These are phyloP conservation scores for Eucalyptus decipiens DNA, from an alignment of 345 rosid species.

Conservation along the genomic window DNA sequence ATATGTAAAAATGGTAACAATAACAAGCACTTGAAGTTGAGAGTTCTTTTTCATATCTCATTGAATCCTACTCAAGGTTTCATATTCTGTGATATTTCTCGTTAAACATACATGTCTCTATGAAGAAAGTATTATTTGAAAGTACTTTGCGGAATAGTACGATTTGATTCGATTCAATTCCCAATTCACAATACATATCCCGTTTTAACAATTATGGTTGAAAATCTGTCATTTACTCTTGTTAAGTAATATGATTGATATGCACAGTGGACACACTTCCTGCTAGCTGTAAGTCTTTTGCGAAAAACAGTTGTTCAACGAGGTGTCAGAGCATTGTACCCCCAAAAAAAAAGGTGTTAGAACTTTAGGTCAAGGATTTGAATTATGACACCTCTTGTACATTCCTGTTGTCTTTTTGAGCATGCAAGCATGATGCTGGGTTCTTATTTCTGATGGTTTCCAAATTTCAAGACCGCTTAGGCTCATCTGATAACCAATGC, in stretches of 20 bases:
- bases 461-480: neutral
- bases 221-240: neutral
- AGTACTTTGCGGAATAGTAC: neutral
- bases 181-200: neutral
- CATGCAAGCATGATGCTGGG: neutral
- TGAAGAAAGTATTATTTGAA: neutral
- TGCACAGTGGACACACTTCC: neutral
- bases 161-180: neutral
- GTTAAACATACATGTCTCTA: neutral
- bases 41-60: neutral
- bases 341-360: no score
- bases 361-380: no score
- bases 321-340: no score
- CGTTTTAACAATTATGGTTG: neutral
- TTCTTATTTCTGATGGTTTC: neutral
- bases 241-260: neutral
- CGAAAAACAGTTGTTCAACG: neutral
- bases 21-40: neutral
- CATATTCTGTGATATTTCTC: neutral
- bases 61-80: neutral
- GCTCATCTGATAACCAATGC: neutral
- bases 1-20: neutral
- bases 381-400: no score
- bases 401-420: no score
- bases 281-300: neutral